phyloP scores from a whole-genome alignment of 2,329 filamentous ascomycete genomes.

The Sporothrix brunneoviolacea region DNA sequence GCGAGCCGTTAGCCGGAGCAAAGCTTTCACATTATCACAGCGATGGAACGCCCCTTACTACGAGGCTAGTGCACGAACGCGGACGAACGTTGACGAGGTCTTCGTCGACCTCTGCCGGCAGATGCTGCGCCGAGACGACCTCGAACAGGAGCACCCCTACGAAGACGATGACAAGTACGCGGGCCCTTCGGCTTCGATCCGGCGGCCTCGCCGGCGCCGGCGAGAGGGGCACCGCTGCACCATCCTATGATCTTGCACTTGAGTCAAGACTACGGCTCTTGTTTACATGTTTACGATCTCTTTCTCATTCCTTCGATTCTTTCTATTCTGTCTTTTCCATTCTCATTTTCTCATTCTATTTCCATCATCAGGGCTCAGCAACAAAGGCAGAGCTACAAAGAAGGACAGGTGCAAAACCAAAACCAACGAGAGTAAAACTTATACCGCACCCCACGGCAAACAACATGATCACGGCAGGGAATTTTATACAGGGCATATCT shows the following conservation, averaged over 20 bases:
- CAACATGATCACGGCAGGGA: no score
- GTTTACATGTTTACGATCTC: background rate
- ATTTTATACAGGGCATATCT: background rate
- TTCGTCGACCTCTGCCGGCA: conserved; percentile 80
- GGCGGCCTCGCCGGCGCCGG: conserved; percentile 25
- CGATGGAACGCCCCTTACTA: conserved; percentile 87
- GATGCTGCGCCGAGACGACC: conserved; percentile 68
- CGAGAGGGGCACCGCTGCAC: conserved; percentile 34
- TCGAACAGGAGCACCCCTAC: conserved; percentile 28
- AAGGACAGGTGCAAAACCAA: no score
- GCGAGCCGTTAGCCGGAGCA: conserved; percentile 67
- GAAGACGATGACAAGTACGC: conserved; percentile 40
- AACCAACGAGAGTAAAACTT: no score
- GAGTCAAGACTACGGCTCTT: background rate
- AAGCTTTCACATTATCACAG: conserved; percentile 79
- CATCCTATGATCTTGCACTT: conserved; percentile 31
- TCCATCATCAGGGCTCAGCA: no score
- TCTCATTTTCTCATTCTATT: no score
- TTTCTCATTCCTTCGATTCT: background rate
- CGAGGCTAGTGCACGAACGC: conserved; percentile 75
- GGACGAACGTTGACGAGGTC: conserved; percentile 84
- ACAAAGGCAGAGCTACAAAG: no score
- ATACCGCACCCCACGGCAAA: no score
- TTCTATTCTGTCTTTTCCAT: no score
- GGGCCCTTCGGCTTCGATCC: conserved; percentile 26